Percentiles rank a stretch among this genome's conserved stretches.
Evolutionary conservation across 108 stramenopile species (phyloP).

Genomic region (Mediolabrus comicus): DNA sequence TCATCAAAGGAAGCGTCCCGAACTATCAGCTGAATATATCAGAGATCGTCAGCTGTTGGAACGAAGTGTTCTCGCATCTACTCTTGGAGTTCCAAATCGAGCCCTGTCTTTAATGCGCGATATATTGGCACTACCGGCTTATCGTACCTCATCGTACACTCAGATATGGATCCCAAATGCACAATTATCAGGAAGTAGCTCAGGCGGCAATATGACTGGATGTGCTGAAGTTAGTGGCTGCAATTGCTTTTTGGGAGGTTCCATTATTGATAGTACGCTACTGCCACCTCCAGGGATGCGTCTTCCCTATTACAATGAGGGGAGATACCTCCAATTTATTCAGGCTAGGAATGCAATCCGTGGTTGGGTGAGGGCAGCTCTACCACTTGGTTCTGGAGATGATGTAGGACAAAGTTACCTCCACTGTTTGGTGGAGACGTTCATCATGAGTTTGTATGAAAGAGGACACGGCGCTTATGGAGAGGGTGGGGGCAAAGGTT

Average conservation of each 20-base stretch:
- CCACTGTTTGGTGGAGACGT: slow-evolving; percentile 63
- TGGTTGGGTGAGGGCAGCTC: slow-evolving; percentile 74
- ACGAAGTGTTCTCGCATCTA: slow-evolving; percentile 49
- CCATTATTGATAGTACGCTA: slow-evolving; percentile 77
- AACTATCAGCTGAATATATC: slow-evolving; percentile 6
- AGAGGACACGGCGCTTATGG: slow-evolving; percentile 84
- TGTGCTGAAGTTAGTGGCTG: slow-evolving; percentile 74
- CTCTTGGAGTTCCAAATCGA: slow-evolving; percentile 80
- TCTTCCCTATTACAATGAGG: slow-evolving; percentile 71
- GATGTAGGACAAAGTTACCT: slow-evolving; percentile 87
- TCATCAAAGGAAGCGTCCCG: slow-evolving; percentile 3
- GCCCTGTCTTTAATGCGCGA: slow-evolving; percentile 86
- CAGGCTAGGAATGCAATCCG: slow-evolving; percentile 83
- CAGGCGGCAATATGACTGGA: slow-evolving; percentile 65
- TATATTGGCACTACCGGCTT: slow-evolving; percentile 74
- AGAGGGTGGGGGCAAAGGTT: slow-evolving; percentile 73
- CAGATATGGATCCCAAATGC: slow-evolving; percentile 89
- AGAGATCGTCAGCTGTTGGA: slow-evolving; percentile 51
- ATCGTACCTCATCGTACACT: slow-evolving; percentile 77
- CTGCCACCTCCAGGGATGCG: slow-evolving; percentile 73
- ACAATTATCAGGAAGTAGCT: slow-evolving; percentile 70
- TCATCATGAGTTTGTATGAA: slow-evolving; percentile 85
- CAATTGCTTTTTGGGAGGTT: slow-evolving; percentile 82
- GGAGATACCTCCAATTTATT: slow-evolving; percentile 72
- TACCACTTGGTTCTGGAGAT: slow-evolving; percentile 74